Percentiles rank a stretch among this genome's conserved stretches.
These are phyloP conservation scores for Cladophialophora chaetospira DNA, from an alignment of 2,329 filamentous ascomycete genomes.

Conservation along the genomic window DNA sequence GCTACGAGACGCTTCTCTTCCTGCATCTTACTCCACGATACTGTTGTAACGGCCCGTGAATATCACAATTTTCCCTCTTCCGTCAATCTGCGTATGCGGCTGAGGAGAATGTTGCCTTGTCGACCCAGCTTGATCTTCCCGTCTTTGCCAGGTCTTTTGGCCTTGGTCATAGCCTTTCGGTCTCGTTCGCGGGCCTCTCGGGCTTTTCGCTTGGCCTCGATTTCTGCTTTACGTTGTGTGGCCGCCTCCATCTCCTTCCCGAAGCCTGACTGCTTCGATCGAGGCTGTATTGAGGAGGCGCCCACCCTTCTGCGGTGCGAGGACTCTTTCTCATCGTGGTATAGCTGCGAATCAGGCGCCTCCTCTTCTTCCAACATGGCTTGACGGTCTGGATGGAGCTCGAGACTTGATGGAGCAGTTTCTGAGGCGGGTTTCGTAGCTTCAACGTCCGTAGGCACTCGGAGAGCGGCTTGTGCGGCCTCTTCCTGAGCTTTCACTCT, in stretches of 20 bases:
- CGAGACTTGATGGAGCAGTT: constrained; percentile 44
- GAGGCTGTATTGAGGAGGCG: not conserved
- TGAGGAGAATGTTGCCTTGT: constrained; percentile 75
- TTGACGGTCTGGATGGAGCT: constrained; percentile 63
- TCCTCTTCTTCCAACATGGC: constrained; percentile 57
- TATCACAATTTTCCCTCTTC: constrained; percentile 38
- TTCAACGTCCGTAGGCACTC: constrained; percentile 28
- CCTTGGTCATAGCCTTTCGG: constrained; percentile 64
- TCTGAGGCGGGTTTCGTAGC: constrained; percentile 22
- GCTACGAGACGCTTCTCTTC: too few species aligned
- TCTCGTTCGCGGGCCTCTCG: constrained; percentile 65
- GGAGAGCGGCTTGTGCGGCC: constrained; percentile 32
- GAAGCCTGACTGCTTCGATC: constrained; percentile 54
- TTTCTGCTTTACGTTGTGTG: constrained; percentile 58
- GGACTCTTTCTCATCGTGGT: constrained; percentile 27
- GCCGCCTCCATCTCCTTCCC: constrained; percentile 70
- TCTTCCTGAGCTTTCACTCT: constrained; percentile 73
- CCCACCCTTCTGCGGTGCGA: constrained; percentile 30
- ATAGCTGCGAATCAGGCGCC: constrained; percentile 21
- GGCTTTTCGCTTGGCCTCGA: constrained; percentile 57
- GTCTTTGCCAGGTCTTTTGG: constrained; percentile 61
- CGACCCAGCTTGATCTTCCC: constrained; percentile 79
- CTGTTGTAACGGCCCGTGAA: not conserved
- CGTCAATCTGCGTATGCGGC: constrained; percentile 75
- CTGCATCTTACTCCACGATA: not conserved